phyloP scores from a whole-genome alignment of 768 basidiomycete genomes.

The Lactarius hengduanensis region DNA sequence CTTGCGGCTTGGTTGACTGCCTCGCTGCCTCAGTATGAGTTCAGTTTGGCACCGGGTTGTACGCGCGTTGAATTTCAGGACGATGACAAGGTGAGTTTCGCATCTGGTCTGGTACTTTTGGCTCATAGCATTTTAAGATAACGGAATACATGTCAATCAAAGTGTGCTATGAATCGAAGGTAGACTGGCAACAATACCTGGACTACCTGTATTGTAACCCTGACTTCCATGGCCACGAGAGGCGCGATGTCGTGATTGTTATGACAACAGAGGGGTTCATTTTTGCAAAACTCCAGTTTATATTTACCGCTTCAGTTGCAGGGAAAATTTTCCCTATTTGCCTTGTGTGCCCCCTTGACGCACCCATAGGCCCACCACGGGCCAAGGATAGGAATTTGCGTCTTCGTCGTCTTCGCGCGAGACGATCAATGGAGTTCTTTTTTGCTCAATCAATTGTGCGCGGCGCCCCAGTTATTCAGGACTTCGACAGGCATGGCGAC shows the following conservation, averaged over 20 bases:
- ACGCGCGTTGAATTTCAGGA: background rate
- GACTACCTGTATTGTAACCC: slow-evolving; percentile 30
- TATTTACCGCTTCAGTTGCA: slow-evolving; percentile 31
- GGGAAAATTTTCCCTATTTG: too few relatives aligned
- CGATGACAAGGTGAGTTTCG: background rate
- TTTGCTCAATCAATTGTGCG: slow-evolving; percentile 34
- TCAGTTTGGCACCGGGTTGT: background rate
- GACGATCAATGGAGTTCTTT: too few relatives aligned
- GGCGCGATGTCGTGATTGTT: slow-evolving; percentile 34
- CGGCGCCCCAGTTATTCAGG: slow-evolving; percentile 34
- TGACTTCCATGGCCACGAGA: slow-evolving; percentile 18
- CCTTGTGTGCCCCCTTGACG: background rate
- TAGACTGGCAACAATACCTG: slow-evolving; percentile 17
- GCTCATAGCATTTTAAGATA: slow-evolving; percentile 21
- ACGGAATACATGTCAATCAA: slow-evolving; percentile 24
- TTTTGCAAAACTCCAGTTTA: slow-evolving; percentile 31
- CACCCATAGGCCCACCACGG: slow-evolving; percentile 15
- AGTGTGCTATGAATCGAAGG: slow-evolving; percentile 15
- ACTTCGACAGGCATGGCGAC: slow-evolving; percentile 27
- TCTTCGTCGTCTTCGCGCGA: slow-evolving; percentile 27
- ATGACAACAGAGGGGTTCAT: slow-evolving; percentile 24
- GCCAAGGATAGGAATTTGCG: slow-evolving; percentile 30
- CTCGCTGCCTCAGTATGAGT: background rate
- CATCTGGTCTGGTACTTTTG: background rate
- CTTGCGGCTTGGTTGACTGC: background rate